These are phyloP conservation scores for Toxicodendron radicans DNA, from an alignment of 345 rosid genomes.

Conservation along the genomic window DNA sequence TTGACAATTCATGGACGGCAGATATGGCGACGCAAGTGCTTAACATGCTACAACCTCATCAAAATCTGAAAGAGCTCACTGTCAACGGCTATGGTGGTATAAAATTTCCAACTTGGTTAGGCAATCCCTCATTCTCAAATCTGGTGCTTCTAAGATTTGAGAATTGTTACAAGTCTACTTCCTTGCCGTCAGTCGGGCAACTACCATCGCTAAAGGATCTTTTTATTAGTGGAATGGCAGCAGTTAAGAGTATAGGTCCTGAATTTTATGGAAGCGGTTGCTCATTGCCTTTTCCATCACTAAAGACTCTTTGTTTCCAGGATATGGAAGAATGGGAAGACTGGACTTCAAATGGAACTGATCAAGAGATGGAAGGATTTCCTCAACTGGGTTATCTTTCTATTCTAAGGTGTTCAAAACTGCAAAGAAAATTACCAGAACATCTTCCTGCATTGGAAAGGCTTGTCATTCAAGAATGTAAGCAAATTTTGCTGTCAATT, in stretches of 20 bases:
- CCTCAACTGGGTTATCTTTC: background rate
- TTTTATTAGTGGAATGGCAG: constrained; percentile 26
- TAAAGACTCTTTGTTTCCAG: constrained; percentile 25
- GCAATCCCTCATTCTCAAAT: constrained; percentile 27
- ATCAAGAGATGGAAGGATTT: background rate
- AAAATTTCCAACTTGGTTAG: constrained; percentile 40
- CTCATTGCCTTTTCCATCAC: constrained; percentile 37
- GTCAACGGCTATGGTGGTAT: constrained; percentile 37
- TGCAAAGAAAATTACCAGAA: background rate
- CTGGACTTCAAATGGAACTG: background rate
- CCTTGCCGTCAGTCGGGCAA: constrained; percentile 43
- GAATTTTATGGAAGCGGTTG: constrained; percentile 34
- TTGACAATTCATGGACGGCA: constrained; percentile 12
- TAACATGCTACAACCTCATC: constrained; percentile 39
- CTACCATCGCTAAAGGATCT: constrained; percentile 38
- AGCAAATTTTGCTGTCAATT: background rate
- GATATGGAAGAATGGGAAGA: constrained; percentile 18
- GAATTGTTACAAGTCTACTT: constrained; percentile 32
- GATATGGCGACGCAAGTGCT: constrained; percentile 27
- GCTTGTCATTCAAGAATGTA: background rate
- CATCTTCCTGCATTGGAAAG: constrained; percentile 1
- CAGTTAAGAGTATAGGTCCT: constrained; percentile 28
- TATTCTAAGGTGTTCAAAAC: background rate
- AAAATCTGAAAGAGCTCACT: constrained; percentile 30
- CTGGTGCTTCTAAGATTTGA: constrained; percentile 26